These are phyloP conservation scores for Rhodomyrtus psidioides DNA, from an alignment of 441 rosid genomes.

Conservation along the genomic window DNA sequence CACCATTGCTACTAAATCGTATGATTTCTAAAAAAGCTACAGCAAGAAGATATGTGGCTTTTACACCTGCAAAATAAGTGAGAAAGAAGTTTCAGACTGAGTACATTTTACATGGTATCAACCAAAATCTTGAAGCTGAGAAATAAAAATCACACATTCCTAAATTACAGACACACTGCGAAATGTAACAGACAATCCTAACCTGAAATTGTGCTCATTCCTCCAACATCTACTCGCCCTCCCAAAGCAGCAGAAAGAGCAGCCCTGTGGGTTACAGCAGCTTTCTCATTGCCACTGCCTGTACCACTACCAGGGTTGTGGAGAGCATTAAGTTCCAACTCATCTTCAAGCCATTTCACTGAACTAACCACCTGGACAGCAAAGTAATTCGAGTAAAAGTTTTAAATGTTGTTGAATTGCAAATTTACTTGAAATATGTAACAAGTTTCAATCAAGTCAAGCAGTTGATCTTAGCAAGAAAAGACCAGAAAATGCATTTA, in stretches of 20 bases:
- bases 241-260: conserved; percentile 97
- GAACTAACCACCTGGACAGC: conserved; percentile 84
- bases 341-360: conserved; percentile 99
- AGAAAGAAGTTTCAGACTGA: conserved; percentile 2
- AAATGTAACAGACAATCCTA: conserved; percentile 5
- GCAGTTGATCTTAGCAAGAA: not conserved
- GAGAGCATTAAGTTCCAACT: conserved; percentile 93
- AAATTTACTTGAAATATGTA: not conserved
- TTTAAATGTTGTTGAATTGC: not conserved
- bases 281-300: conserved; percentile 94
- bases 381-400: conserved; percentile 6
- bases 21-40: conserved; percentile 92
- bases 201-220: conserved; percentile 96
- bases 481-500: not conserved
- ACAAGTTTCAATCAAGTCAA: not conserved
- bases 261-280: conserved; percentile 74
- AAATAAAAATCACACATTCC: not conserved
- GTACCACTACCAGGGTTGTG: conserved; percentile 91
- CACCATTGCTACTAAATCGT: conserved; percentile 97
- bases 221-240: conserved; percentile 79
- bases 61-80: conserved; percentile 55
- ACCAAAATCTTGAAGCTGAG: not conserved
- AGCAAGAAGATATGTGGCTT: conserved; percentile 99
- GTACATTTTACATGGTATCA: not conserved
- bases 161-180: not conserved